These are phyloP conservation scores for Xylaria polymorpha DNA, from an alignment of 2,329 filamentous ascomycete species.

Conservation along the genomic window DNA sequence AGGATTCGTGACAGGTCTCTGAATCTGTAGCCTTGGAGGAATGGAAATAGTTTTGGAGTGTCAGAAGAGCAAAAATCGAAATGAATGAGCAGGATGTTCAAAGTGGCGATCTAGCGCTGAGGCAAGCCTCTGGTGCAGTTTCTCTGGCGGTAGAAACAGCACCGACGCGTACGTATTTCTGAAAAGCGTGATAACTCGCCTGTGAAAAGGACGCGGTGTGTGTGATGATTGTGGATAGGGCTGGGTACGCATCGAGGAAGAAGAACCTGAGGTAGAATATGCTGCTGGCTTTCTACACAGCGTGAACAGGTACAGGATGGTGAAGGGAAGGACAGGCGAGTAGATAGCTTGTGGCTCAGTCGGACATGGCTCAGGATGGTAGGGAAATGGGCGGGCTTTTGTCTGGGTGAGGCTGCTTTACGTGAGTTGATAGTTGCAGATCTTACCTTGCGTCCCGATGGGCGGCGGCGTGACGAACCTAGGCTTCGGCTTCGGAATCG, in stretches of 20 bases:
- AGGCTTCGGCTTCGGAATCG: not conserved
- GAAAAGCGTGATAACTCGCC: not conserved
- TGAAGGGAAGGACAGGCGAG: not conserved
- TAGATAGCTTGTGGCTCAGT: not conserved
- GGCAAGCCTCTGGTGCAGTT: not conserved
- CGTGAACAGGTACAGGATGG: not conserved
- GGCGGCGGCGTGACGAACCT: not conserved
- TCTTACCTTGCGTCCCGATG: not conserved
- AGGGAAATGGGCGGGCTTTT: not conserved
- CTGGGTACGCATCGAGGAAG: slow-evolving; percentile 1
- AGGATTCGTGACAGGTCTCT: not conserved
- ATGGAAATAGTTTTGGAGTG: not conserved
- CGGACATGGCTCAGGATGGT: not conserved
- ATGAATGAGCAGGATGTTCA: not conserved
- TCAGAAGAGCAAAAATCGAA: not conserved
- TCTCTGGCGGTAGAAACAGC: not conserved
- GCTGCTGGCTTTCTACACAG: not conserved
- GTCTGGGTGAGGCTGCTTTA: not conserved
- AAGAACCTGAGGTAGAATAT: not conserved
- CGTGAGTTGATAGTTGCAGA: not conserved
- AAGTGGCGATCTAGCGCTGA: not conserved
- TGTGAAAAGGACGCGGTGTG: not conserved
- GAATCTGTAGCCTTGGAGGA: not conserved
- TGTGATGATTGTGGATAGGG: not conserved
- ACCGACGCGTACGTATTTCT: too few species aligned